Percentiles rank a stretch among this genome's conserved stretches.
These are phyloP conservation scores for Collybiopsis confluens DNA, from an alignment of 768 basidiomycete species.

Conservation along the genomic window DNA sequence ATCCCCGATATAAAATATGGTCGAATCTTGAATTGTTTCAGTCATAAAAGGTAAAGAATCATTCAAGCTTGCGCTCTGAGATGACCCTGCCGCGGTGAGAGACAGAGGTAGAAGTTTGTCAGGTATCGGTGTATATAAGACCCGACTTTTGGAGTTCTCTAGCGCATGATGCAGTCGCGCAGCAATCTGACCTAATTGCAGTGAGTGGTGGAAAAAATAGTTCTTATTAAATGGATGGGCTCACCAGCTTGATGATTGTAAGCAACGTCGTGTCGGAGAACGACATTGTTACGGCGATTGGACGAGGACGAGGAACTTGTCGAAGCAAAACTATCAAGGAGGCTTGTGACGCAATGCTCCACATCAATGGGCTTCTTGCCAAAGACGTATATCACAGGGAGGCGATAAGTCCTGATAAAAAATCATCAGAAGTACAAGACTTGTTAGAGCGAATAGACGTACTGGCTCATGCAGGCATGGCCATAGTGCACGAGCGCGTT, in stretches of 20 bases:
- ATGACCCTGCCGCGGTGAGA: no score
- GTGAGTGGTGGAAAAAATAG: background rate
- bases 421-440: background rate
- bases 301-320: background rate
- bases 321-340: constrained; percentile 21
- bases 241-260: constrained; percentile 68
- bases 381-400: constrained; percentile 90
- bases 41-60: background rate
- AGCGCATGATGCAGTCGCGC: constrained; percentile 20
- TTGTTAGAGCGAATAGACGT: constrained; percentile 26
- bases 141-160: constrained; percentile 17
- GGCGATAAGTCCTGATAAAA: constrained; percentile 64
- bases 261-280: constrained; percentile 74
- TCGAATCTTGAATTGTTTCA: constrained; percentile 6
- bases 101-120: constrained; percentile 18
- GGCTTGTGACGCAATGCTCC: constrained; percentile 38
- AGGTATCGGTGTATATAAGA: constrained; percentile 35
- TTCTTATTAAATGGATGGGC: background rate
- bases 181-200: background rate
- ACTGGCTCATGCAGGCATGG: constrained; percentile 94
- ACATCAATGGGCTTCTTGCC: constrained; percentile 68
- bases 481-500: constrained; percentile 94
- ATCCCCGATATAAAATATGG: constrained; percentile 61
- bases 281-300: constrained; percentile 23
- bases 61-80: background rate